Conservation (phyloP, 1,284 basidiomycete species). For the Papiliotrema fonsecae region DNA sequence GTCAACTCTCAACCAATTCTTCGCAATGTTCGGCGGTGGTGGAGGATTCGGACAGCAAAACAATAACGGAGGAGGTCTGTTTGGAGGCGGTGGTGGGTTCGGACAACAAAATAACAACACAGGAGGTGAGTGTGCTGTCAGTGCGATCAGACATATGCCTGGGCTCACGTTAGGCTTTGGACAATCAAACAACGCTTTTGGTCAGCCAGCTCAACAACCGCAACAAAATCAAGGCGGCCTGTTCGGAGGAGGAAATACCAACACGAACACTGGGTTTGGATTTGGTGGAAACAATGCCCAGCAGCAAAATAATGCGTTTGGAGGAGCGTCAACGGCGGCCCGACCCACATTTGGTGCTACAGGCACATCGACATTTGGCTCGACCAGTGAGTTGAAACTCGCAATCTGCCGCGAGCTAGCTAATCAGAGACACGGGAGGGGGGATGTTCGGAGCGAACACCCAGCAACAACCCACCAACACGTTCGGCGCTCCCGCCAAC, state of each 20-base stretch:
- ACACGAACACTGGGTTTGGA: slow-evolving; percentile 16
- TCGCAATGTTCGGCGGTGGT: slow-evolving; percentile 49
- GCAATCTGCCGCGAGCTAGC: not conserved
- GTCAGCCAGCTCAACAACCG: slow-evolving; percentile 31
- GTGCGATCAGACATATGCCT: not conserved
- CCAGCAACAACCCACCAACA: slow-evolving; percentile 14
- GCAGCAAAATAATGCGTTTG: slow-evolving; percentile 27
- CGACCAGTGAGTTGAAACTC: slow-evolving; percentile 18
- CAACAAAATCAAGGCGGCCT: slow-evolving; percentile 14
- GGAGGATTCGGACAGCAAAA: slow-evolving; percentile 16
- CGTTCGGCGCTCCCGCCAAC: slow-evolving; percentile 24
- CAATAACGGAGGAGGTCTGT: slow-evolving; percentile 48
- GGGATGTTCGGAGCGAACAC: slow-evolving; percentile 49
- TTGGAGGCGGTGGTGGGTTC: slow-evolving; percentile 23
- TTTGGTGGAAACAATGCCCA: slow-evolving; percentile 20
- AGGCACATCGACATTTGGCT: slow-evolving; percentile 45
- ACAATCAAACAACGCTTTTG: slow-evolving; percentile 21
- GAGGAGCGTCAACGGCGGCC: slow-evolving; percentile 14
- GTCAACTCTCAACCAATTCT: too few relatives aligned
- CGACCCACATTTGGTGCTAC: slow-evolving; percentile 39
- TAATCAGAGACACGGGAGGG: slow-evolving; percentile 23
- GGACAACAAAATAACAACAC: slow-evolving; percentile 52
- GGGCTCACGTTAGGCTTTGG: slow-evolving; percentile 10
- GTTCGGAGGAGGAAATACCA: slow-evolving; percentile 2
- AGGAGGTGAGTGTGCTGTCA: slow-evolving; percentile 45